phyloP scores from a whole-genome alignment of 352 stramenopile species.

The Phytopythium litorale region DNA sequence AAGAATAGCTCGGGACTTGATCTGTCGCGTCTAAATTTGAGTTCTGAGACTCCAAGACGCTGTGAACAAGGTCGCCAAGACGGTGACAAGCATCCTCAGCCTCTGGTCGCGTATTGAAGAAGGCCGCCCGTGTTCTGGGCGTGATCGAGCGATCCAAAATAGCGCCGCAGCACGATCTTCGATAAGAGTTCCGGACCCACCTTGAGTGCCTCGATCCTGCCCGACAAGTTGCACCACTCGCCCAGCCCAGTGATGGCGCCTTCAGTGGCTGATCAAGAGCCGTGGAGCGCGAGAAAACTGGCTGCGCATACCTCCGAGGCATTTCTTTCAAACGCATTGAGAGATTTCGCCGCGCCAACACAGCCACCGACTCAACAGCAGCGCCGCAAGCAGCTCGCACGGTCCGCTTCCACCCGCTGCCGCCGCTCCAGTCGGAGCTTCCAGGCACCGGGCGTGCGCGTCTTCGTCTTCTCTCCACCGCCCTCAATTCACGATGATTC shows the following conservation, averaged over 20 bases:
- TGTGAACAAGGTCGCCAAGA: background rate
- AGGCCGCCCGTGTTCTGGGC: background rate
- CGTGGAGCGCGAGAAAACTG: background rate
- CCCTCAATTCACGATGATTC: slow-evolving; percentile 1
- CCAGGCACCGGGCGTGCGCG: background rate
- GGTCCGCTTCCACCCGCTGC: background rate
- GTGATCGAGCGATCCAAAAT: background rate
- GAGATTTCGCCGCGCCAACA: slow-evolving; percentile 3
- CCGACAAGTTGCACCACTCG: background rate
- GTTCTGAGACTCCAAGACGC: background rate
- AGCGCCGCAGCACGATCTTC: background rate
- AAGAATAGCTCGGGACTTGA: background rate
- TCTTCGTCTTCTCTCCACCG: background rate
- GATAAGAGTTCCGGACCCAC: background rate
- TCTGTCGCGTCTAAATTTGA: background rate
- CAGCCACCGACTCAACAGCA: background rate
- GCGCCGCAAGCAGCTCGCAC: background rate
- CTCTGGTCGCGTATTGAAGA: background rate
- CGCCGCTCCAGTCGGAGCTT: background rate
- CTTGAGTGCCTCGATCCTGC: background rate
- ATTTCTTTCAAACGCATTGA: slow-evolving; percentile 3
- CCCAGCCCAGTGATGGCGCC: background rate
- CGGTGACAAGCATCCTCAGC: slow-evolving; percentile 1
- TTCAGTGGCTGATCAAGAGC: background rate
- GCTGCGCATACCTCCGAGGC: background rate